These are phyloP conservation scores for Chaetomiaceae sp. DNA, from an alignment of 2,329 filamentous ascomycete genomes.

Conservation along the genomic window DNA sequence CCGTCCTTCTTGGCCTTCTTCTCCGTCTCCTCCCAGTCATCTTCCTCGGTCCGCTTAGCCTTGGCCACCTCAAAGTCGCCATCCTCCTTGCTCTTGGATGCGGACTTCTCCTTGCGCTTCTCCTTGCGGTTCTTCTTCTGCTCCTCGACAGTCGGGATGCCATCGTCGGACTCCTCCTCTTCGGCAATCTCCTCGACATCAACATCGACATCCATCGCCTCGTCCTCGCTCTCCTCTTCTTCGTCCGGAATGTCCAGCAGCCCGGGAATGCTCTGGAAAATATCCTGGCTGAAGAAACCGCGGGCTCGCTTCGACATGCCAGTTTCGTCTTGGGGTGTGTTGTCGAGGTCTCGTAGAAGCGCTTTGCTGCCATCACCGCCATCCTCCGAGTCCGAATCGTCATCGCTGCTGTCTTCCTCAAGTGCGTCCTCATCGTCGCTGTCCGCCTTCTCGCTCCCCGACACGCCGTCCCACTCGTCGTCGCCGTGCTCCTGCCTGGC, in stretches of 20 bases:
- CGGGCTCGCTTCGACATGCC: constrained; percentile 80
- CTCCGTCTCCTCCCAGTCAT: constrained; percentile 62
- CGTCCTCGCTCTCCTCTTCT: constrained; percentile 35
- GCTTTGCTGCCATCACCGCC: constrained; percentile 38
- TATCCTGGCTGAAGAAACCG: constrained; percentile 89
- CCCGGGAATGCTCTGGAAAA: constrained; percentile 79
- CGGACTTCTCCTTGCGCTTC: constrained; percentile 22
- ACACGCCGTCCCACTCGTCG: constrained; percentile 90
- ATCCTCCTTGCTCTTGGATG: constrained; percentile 33
- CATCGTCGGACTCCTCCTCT: constrained; percentile 25
- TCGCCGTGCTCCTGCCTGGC: constrained; percentile 75
- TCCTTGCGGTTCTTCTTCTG: constrained; percentile 27
- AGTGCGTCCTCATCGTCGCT: constrained; percentile 55
- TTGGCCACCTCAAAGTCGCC: constrained; percentile 60
- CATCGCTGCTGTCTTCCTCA: constrained; percentile 56
- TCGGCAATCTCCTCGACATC: constrained; percentile 1
- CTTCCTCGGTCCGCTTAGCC: constrained; percentile 44
- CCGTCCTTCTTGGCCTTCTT: constrained; percentile 59
- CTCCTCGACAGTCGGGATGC: constrained; percentile 20
- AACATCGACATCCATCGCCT: constrained; percentile 34
- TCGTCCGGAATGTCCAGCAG: constrained; percentile 48
- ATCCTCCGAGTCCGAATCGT: constrained; percentile 55
- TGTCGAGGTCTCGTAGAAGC: constrained; percentile 60
- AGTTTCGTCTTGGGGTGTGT: constrained; percentile 42
- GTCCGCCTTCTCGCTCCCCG: constrained; percentile 55